These are phyloP conservation scores for Corchorus olitorius DNA, from an alignment of 345 rosid genomes.

Conservation along the genomic window DNA sequence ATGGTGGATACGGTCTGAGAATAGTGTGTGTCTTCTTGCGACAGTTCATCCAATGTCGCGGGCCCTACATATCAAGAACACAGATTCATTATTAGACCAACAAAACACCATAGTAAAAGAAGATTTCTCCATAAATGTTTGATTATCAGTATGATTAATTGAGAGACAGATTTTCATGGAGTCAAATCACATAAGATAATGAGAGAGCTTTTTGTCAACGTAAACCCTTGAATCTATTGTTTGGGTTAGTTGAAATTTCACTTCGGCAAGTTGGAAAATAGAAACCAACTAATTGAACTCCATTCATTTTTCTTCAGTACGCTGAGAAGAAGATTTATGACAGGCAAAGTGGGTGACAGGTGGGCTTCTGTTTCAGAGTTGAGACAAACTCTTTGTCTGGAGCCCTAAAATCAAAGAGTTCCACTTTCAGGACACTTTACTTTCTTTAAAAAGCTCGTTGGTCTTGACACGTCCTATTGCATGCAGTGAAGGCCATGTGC, in stretches of 20 bases:
- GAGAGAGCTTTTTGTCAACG: background rate
- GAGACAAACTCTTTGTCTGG: background rate
- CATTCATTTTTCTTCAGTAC: background rate
- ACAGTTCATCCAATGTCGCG: conserved; percentile 45
- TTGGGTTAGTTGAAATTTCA: conserved; percentile 12
- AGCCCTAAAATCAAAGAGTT: background rate
- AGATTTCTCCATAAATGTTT: too few species aligned
- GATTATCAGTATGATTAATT: background rate
- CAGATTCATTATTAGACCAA: too few species aligned
- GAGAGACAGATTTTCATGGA: background rate
- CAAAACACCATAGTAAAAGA: too few species aligned
- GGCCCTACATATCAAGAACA: conserved; percentile 31
- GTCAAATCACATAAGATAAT: background rate
- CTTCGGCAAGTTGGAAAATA: too few species aligned
- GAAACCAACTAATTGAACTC: too few species aligned
- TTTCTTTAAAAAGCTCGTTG: too few species aligned
- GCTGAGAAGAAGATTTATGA: background rate
- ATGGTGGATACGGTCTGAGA: conserved; percentile 88
- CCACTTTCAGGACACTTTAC: background rate
- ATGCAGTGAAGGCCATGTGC: background rate
- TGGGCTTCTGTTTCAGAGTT: background rate
- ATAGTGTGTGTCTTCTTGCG: conserved; percentile 74
- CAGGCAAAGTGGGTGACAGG: background rate
- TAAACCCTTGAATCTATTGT: background rate
- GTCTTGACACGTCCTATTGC: too few species aligned